These are phyloP conservation scores for Pseudogymnoascus sp. DNA, from an alignment of 2,329 filamentous ascomycete genomes.

Conservation along the genomic window DNA sequence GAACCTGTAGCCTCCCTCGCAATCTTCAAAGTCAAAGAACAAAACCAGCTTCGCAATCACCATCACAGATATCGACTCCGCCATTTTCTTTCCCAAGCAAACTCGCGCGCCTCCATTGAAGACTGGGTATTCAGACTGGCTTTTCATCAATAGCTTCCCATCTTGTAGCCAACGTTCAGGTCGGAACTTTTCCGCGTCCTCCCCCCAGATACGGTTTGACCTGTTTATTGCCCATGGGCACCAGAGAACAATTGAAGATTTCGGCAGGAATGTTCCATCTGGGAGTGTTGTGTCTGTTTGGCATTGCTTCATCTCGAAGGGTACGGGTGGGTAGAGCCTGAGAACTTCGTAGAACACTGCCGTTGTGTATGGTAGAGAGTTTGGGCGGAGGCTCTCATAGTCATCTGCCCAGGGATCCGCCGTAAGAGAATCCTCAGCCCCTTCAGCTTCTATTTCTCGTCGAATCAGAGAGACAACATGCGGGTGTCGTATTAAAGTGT, in stretches of 20 bases:
- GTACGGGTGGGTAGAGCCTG: constrained; percentile 56
- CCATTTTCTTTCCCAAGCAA: constrained; percentile 59
- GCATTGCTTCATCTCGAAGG: constrained; percentile 59
- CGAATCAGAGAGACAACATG: constrained; percentile 35
- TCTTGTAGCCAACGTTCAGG: constrained; percentile 50
- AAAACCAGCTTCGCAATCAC: constrained; percentile 44
- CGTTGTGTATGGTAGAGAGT: constrained; percentile 47
- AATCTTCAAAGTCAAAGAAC: constrained; percentile 44
- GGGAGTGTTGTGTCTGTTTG: constrained; percentile 46
- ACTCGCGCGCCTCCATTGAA: constrained; percentile 57
- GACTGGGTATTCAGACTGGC: constrained; percentile 52
- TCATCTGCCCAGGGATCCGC: constrained; percentile 14
- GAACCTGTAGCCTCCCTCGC: constrained; percentile 36
- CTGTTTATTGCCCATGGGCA: constrained; percentile 59
- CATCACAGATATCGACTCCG: constrained; percentile 51
- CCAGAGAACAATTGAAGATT: constrained; percentile 51
- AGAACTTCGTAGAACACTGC: constrained; percentile 57
- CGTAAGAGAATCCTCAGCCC: constrained; percentile 14
- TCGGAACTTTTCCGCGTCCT: constrained; percentile 47
- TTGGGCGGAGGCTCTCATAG: constrained; percentile 21
- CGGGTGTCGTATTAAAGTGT: constrained; percentile 49
- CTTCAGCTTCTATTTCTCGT: constrained; percentile 31
- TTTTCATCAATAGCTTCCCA: constrained; percentile 37
- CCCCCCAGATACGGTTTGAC: constrained; percentile 48
- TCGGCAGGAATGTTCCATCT: constrained; percentile 52